Evolutionary conservation across 768 basidiomycete species (phyloP).

Genomic region (Hypholoma fasciculare): DNA sequence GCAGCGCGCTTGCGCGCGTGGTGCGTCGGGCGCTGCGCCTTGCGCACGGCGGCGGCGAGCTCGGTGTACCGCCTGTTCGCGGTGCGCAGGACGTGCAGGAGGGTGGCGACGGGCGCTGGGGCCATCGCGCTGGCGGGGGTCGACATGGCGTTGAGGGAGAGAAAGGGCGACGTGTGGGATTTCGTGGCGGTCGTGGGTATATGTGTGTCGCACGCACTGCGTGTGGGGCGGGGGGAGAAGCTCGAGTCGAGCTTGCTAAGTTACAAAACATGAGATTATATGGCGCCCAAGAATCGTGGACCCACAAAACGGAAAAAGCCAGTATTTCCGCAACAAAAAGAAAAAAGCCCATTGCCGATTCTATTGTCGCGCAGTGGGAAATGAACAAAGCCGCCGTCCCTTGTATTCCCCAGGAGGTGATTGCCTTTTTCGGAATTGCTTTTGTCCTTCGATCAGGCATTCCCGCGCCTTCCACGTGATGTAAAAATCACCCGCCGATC

Average conservation of each 20-base stretch:
- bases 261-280: neutral
- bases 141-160: neutral
- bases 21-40: slow-evolving; percentile 32
- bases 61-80: slow-evolving; percentile 42
- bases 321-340: neutral
- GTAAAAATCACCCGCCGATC: too few species aligned
- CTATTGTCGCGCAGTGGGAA: slow-evolving; percentile 7
- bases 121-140: neutral
- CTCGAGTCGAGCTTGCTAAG: too few species aligned
- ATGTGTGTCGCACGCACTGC: slow-evolving; percentile 1
- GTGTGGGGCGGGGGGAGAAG: neutral
- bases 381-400: neutral
- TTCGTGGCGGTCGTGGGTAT: neutral
- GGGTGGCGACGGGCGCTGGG: neutral
- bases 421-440: slow-evolving; percentile 10
- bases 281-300: neutral
- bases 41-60: slow-evolving; percentile 39
- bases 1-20: slow-evolving; percentile 52
- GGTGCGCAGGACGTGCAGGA: slow-evolving; percentile 32
- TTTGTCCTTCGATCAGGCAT: slow-evolving; percentile 9
- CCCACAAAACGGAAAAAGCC: neutral
- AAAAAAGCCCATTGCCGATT: neutral
- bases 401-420: neutral
- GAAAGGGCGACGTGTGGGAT: neutral
- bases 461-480: too few species aligned